phyloP scores from a whole-genome alignment of 2,329 filamentous ascomycete genomes.

The Colletotrichum filicis region DNA sequence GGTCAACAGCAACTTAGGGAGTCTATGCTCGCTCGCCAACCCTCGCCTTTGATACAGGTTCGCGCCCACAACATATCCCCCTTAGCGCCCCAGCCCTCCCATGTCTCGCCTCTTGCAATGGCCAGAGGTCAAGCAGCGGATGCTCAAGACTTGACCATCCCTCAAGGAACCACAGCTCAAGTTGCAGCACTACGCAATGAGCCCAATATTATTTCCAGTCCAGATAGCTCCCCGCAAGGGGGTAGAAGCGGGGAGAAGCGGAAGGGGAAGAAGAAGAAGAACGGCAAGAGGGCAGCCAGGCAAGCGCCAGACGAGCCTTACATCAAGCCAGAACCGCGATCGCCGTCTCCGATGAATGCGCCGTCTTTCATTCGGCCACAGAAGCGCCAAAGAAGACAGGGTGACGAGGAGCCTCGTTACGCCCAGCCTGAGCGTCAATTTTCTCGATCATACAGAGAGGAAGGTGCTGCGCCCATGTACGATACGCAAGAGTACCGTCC shows the following conservation, averaged over 20 bases:
- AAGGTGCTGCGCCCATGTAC: slow-evolving; percentile 45
- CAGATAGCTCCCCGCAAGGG: slow-evolving; percentile 69
- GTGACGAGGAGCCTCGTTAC: slow-evolving; percentile 53
- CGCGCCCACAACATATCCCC: slow-evolving; percentile 80
- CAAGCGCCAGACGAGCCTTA: slow-evolving; percentile 60
- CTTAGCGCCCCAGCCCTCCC: slow-evolving; percentile 79
- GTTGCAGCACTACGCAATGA: slow-evolving; percentile 67
- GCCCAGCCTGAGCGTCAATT: slow-evolving; percentile 49
- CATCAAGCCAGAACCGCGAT: slow-evolving; percentile 74
- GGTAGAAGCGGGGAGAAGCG: slow-evolving; percentile 60
- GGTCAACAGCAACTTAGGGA: slow-evolving; percentile 26
- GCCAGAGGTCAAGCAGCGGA: slow-evolving; percentile 48
- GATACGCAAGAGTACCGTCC: slow-evolving; percentile 39
- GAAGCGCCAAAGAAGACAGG: slow-evolving; percentile 65
- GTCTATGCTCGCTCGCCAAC: slow-evolving; percentile 43
- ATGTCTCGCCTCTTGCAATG: slow-evolving; percentile 69
- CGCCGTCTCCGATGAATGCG: slow-evolving; percentile 67
- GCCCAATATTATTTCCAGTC: slow-evolving; percentile 60
- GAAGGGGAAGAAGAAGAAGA: slow-evolving; percentile 61
- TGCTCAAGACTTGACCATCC: slow-evolving; percentile 44
- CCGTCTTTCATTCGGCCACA: slow-evolving; percentile 64
- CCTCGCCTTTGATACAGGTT: slow-evolving; percentile 69
- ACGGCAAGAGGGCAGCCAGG: slow-evolving; percentile 62
- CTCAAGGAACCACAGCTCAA: slow-evolving; percentile 61
- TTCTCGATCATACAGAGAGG: slow-evolving; percentile 42